These are phyloP conservation scores for Pythium sukuiense DNA, from an alignment of 352 stramenopile species.

Conservation along the genomic window DNA sequence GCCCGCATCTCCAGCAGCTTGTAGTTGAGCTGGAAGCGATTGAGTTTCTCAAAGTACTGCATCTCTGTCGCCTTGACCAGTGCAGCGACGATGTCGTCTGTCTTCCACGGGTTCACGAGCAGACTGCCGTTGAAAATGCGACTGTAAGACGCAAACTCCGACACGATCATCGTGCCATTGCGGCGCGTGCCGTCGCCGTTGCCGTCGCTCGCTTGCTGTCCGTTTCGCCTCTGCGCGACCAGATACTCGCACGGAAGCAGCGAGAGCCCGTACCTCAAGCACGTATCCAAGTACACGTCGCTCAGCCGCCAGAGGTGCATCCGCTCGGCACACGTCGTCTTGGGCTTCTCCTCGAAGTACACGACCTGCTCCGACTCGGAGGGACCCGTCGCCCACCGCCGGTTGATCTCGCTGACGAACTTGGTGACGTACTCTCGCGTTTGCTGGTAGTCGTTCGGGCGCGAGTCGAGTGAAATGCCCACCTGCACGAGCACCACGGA, in stretches of 20 bases:
- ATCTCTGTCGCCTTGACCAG: constrained; percentile 69
- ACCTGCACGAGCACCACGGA: constrained; percentile 82
- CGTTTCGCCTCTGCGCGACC: constrained; percentile 57
- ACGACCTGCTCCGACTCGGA: constrained; percentile 46
- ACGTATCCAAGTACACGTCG: constrained; percentile 72
- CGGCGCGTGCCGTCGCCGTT: constrained; percentile 31
- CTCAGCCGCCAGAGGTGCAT: constrained; percentile 70
- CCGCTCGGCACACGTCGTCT: constrained; percentile 66
- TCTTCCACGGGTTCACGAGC: constrained; percentile 97
- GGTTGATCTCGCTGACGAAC: constrained; percentile 93
- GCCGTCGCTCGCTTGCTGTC: constrained; percentile 31
- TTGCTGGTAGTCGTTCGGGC: constrained; percentile 92
- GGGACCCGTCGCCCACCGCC: constrained; percentile 38
- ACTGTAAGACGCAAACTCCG: constrained; percentile 96
- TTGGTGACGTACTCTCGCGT: constrained; percentile 90
- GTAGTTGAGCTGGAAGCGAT: constrained; percentile 73
- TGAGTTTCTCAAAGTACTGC: constrained; percentile 78
- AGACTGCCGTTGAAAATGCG: constrained; percentile 96
- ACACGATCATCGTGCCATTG: constrained; percentile 92
- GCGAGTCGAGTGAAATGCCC: constrained; percentile 66
- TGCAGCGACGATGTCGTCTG: constrained; percentile 78
- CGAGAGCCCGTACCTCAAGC: constrained; percentile 63
- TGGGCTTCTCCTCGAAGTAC: constrained; percentile 67
- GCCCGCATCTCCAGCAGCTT: constrained; percentile 81
- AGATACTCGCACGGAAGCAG: constrained; percentile 81